Conservation (phyloP, 2,329 filamentous ascomycete species). For the Penicillium glabrum region DNA sequence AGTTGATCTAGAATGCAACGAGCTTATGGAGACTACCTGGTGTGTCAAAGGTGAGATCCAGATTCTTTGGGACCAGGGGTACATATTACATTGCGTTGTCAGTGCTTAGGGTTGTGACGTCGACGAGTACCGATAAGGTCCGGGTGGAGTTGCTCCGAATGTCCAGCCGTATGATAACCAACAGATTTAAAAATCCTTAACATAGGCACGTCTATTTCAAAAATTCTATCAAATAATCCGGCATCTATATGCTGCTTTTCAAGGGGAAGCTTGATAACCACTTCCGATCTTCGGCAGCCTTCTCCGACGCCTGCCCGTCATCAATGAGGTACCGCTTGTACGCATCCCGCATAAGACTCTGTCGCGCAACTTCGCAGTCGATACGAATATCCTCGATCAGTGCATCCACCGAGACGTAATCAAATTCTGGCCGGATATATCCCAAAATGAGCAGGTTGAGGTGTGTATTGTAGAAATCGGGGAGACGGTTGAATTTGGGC, state of each 20-base stretch:
- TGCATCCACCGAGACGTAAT: slow-evolving; percentile 81
- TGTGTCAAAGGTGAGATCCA: background rate
- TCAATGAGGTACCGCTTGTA: slow-evolving; percentile 52
- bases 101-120: slow-evolving; percentile 18
- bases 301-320: slow-evolving; percentile 28
- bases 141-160: background rate
- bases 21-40: no score
- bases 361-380: slow-evolving; percentile 79
- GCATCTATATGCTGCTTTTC: background rate
- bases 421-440: slow-evolving; percentile 84
- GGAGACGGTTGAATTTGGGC: slow-evolving; percentile 41
- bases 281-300: slow-evolving; percentile 29
- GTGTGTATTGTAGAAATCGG: slow-evolving; percentile 81
- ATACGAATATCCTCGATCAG: slow-evolving; percentile 84
- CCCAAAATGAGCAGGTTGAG: slow-evolving; percentile 81
- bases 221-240: slow-evolving; percentile 3
- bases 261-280: slow-evolving; percentile 37
- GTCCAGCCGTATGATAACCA: background rate
- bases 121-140: slow-evolving; percentile 15
- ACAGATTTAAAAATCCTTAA: background rate
- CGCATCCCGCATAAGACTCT: slow-evolving; percentile 66
- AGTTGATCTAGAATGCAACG: background rate
- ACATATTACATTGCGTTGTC: background rate
- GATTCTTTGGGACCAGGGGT: background rate
- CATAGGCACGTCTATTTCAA: background rate